Base-by-base conservation (phyloP, 1,139 yeast species). In the Kodamaea suecica region DNA sequence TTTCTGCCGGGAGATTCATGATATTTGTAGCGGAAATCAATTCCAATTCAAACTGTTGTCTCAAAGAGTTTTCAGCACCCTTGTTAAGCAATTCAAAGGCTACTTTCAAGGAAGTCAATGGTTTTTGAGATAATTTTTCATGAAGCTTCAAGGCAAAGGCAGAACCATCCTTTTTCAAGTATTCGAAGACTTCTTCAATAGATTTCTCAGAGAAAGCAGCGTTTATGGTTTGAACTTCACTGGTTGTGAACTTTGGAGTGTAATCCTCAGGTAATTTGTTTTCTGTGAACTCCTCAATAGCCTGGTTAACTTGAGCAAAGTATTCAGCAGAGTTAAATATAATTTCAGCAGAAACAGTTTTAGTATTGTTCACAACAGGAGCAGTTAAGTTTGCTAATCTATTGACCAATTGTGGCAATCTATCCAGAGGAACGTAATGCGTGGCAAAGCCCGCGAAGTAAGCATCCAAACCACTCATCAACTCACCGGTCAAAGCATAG, bases 381-480 rank as follows among this genome's bases (percentile, higher is more conserved):
- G 76, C 70, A 44, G 71, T 76, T 43, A 76, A 62, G 45, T 76
- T 79, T 8, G 84, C 67, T 43, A 92, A 70, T 45, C 95, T 77
- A 33, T 68, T 70, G 44, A 76, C 73, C 48, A 92, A 70, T 27
- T 74, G 79, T 1, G 73, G 72, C 30, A 88, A 56, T 46, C 80
- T 76, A 41, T 72, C 77, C 26, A 81, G 69, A 11, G 86, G 80
- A 25, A 92, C 81, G 52, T 78, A 92, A 58, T 92, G 98, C 17
- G 98, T 88, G 28, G 95, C 95, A 44, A 84, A 73, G 11, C 98
- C 98, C 10, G 84, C 73, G 44, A 81, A 61, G 53, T 88, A 80
- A 11, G 84, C 82, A 54, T 92, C 97, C 45, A 73, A 69, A 4
- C 97, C 97, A 40, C 63, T 59, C 47, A 92, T 62, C 20, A 84